A percentile compares a stretch with the other conserved stretches of the same genome.
These are phyloP conservation scores for Musa balbisiana DNA, from an alignment of 202 grass and related monocot genomes.

Conservation along the genomic window DNA sequence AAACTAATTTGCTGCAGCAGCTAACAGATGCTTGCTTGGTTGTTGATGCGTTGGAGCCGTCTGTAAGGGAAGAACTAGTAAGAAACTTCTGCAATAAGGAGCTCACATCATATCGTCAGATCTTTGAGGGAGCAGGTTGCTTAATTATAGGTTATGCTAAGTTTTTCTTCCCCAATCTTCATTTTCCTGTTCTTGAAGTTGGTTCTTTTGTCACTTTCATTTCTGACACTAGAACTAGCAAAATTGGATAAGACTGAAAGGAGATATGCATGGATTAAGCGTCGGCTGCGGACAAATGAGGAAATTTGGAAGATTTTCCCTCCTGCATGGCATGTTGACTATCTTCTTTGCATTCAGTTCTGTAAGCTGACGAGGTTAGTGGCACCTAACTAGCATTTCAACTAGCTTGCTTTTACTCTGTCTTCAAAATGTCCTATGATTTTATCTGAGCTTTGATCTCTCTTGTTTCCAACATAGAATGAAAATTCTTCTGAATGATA, in stretches of 20 bases:
- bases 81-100: constrained; percentile 99
- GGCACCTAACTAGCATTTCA: constrained; percentile 5
- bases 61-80: constrained; percentile 96
- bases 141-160: constrained; percentile 25
- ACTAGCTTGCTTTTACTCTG: constrained; percentile 24
- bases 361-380: constrained; percentile 97
- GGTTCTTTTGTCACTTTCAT: constrained; percentile 16
- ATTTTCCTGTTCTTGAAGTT: constrained; percentile 7
- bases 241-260: constrained; percentile 99
- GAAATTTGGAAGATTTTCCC: constrained; percentile 99
- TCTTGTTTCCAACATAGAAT: not conserved
- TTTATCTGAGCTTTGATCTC: not conserved
- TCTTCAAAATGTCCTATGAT: not conserved
- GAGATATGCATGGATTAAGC: constrained; percentile 99
- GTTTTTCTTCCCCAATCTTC: constrained; percentile 13
- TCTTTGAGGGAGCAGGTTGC: constrained; percentile 97
- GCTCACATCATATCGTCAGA: constrained; percentile 90
- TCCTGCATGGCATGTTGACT: constrained; percentile 91
- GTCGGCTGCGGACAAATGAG: constrained; percentile 81
- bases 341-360: constrained; percentile 98
- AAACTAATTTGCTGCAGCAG: constrained; percentile 77
- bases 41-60: constrained; percentile 95
- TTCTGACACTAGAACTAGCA: constrained; percentile 59
- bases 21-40: constrained; percentile 95
- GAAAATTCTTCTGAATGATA: not conserved